Conservation (phyloP, 2,329 filamentous ascomycete species). For the Pseudogymnoascus sp. region DNA sequence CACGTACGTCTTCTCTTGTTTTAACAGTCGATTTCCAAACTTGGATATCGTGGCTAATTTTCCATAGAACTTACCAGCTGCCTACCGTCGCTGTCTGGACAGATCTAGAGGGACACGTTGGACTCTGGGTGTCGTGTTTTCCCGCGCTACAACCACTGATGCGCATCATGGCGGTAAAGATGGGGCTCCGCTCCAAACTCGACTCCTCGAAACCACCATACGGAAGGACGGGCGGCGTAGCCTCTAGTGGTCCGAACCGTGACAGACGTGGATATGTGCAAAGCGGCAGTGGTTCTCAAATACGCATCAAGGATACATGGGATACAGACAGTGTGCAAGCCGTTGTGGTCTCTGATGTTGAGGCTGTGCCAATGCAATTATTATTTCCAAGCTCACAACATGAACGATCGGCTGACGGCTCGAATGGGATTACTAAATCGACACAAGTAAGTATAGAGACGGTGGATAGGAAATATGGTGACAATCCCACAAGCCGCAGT, state of each 20-base stretch:
- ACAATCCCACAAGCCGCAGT: neutral
- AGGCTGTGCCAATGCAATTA: neutral
- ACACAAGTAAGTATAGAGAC: neutral
- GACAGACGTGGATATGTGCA: neutral
- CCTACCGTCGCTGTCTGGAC: conserved; percentile 33
- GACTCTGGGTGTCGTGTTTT: conserved; percentile 38
- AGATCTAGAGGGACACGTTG: conserved; percentile 35
- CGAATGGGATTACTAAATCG: neutral
- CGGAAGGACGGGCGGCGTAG: neutral
- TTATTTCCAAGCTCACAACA: neutral
- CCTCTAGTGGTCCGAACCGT: neutral
- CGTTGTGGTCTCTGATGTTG: neutral
- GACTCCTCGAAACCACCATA: neutral
- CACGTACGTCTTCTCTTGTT: conserved; percentile 25
- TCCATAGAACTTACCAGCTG: conserved; percentile 31
- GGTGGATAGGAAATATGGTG: neutral
- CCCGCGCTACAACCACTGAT: conserved; percentile 35
- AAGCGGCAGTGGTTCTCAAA: neutral
- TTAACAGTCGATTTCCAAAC: neutral
- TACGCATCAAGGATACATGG: neutral
- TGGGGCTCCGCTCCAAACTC: conserved; percentile 10
- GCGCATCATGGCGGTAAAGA: conserved; percentile 22
- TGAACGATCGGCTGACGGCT: neutral
- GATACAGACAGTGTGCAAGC: neutral
- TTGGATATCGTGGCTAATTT: neutral